Percentiles rank a stretch among this genome's conserved stretches.
Conservation (phyloP, 495 filamentous ascomycete genomes). For the Aspergillus saccharolyticus region DNA sequence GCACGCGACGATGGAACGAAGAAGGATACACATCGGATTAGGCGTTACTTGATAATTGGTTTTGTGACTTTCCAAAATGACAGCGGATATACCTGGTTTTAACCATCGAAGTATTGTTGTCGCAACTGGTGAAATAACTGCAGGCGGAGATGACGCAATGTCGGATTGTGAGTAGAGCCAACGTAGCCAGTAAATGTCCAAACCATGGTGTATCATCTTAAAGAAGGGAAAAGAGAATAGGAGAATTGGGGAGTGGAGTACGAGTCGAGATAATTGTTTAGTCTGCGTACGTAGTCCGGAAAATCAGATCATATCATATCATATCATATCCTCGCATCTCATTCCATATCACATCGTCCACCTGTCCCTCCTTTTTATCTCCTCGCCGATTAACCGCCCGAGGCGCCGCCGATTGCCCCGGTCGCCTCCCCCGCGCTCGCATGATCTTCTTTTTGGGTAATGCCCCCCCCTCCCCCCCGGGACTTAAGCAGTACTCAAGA, state of each 20-base stretch:
- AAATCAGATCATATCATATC: neutral
- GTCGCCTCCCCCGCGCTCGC: conserved; percentile 42
- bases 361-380: neutral
- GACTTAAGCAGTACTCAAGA: neutral
- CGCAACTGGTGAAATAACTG: neutral
- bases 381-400: conserved; percentile 10
- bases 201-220: neutral
- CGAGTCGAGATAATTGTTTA: neutral
- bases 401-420: conserved; percentile 13
- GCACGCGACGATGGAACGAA: conserved; percentile 1
- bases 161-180: conserved; percentile 1
- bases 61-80: neutral
- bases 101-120: neutral
- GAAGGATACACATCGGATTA: neutral
- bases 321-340: neutral
- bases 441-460: conserved; percentile 34
- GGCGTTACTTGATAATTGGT: conserved; percentile 3
- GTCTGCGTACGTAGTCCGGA: neutral
- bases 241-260: neutral
- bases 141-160: conserved; percentile 16
- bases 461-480: conserved; percentile 9
- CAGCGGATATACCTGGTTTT: neutral
- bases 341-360: neutral
- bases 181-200: conserved; percentile 1
- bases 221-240: neutral